A percentile compares a stretch with the other conserved stretches of the same genome.
phyloP scores from a whole-genome alignment of 371 early-diverging fungal genomes.

The Apophysomyces variabilis region DNA sequence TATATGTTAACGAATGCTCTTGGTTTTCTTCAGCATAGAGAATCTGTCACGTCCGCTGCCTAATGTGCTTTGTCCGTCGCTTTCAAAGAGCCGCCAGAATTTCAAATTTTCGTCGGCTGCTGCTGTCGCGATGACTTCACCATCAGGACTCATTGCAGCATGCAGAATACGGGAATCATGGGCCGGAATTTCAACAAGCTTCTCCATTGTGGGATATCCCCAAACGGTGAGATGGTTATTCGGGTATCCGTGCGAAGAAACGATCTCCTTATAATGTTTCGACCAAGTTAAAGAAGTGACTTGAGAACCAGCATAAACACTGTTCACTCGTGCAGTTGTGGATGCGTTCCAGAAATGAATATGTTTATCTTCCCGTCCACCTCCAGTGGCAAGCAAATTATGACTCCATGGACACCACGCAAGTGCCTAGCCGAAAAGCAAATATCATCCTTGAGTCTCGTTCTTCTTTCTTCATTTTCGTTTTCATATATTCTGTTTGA shows the following conservation, averaged over 20 bases:
- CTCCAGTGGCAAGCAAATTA: slow-evolving; percentile 94
- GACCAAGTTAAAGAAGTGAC: slow-evolving; percentile 96
- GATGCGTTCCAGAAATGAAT: slow-evolving; percentile 97
- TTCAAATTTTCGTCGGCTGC: slow-evolving; percentile 97
- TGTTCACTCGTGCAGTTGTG: slow-evolving; percentile 65
- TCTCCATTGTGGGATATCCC: slow-evolving; percentile 83
- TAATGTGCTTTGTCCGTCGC: slow-evolving; percentile 24
- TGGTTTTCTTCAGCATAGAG: slow-evolving; percentile 18
- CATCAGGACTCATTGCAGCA: slow-evolving; percentile 92
- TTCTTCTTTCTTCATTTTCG: not conserved
- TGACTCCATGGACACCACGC: slow-evolving; percentile 99
- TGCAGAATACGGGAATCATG: slow-evolving; percentile 93
- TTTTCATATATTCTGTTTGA: not conserved
- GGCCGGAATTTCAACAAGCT: slow-evolving; percentile 81
- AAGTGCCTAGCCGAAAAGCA: slow-evolving; percentile 71
- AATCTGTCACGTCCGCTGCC: slow-evolving; percentile 8
- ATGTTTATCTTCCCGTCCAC: slow-evolving; percentile 91
- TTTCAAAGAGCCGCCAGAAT: slow-evolving; percentile 95
- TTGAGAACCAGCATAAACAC: slow-evolving; percentile 89
- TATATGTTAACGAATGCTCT: slow-evolving; percentile 24
- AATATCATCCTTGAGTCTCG: not conserved
- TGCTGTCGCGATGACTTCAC: slow-evolving; percentile 87
- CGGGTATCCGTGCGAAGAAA: slow-evolving; percentile 93
- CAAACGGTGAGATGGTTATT: slow-evolving; percentile 91
- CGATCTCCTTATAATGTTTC: slow-evolving; percentile 89